Percentiles rank a stretch among this genome's conserved stretches.
These are phyloP conservation scores for Eremothecium cymbalariae DNA, from an alignment of 1,139 yeast genomes.

Conservation along the genomic window DNA sequence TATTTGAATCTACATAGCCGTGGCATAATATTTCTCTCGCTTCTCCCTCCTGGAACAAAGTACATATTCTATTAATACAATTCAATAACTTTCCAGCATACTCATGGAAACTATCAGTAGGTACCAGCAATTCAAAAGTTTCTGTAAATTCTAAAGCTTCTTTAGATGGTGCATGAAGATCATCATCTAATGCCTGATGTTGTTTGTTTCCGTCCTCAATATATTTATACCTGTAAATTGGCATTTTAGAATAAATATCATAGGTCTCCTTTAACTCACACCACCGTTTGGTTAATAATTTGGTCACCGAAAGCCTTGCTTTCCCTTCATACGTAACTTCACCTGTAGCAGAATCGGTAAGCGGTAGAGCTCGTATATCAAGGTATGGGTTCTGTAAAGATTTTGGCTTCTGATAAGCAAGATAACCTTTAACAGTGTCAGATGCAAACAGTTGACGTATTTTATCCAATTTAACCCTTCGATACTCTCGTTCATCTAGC, in stretches of 20 bases:
- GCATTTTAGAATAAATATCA: conserved; percentile 37
- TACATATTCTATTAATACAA: conserved; percentile 33
- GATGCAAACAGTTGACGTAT: too few relatives aligned
- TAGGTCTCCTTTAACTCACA: conserved; percentile 45
- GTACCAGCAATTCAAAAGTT: conserved; percentile 21
- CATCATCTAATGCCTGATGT: conserved; percentile 39
- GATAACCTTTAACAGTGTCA: conserved; percentile 12
- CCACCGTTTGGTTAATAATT: conserved; percentile 42
- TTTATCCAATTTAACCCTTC: too few relatives aligned
- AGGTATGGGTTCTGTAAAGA: conserved; percentile 16
- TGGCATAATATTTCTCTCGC: conserved; percentile 57
- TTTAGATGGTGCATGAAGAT: conserved; percentile 33
- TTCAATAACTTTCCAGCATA: conserved; percentile 35
- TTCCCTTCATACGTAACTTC: conserved; percentile 4
- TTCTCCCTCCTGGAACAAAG: conserved; percentile 40
- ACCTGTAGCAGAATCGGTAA: conserved; percentile 8
- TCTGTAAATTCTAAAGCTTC: conserved; percentile 24
- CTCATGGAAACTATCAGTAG: conserved; percentile 19
- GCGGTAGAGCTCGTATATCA: conserved; percentile 13
- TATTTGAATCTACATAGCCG: conserved; percentile 38
- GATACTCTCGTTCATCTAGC: too few relatives aligned
- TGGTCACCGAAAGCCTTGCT: conserved; percentile 36
- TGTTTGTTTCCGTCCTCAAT: conserved; percentile 37
- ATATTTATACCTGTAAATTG: conserved; percentile 27
- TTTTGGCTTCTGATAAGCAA: conserved; percentile 10